Evolutionary conservation across 768 basidiomycete species (phyloP), one percentile per base, ranked within the genome.

Genomic region (Lactarius akahatsu): DNA sequence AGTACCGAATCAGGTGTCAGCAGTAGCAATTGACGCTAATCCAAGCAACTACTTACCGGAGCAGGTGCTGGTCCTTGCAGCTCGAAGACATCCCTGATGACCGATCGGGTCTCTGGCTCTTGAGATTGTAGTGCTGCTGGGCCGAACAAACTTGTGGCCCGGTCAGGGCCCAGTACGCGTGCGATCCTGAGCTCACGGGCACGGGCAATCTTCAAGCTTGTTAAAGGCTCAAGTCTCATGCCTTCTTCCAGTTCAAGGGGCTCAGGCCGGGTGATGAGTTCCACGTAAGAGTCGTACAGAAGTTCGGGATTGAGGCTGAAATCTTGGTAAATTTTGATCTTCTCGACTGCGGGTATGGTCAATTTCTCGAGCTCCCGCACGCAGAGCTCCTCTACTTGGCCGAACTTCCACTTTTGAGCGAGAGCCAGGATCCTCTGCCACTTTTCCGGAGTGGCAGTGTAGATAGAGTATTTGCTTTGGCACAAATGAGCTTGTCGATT

Each of bases 371-470:
- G 77, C 61, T 89, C 83, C 0, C 85, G 81, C 0, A 87, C 73
- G 0, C 86, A 86, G 1, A 79, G 84, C 58, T 62, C 68, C 41
- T 77, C 81, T 2, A 89, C 80, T 54, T 85, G 80, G 0, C 69
- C 69, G 69, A 90, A 90, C 0, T 62, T 32, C 88, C 88, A 91
- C 8, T 75, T 71, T 13, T 83, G 77, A 0, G 88, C 79, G 0
- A 90, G 82, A 0, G 70, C 71, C 0, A 91, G 74, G 45, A 91
- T 84, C 0, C 73, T 73, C 0, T 75, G 73, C 90, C 90, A 91
- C 2, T 83, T 81, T 0, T 79, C 76, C 0, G 81, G 73, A 0
- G 75, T 72, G 1, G 84, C 82, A 8, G 80, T 78, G 61, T 88
- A 87, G 0, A 84, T 73, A 0, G 86, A 85, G 68, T 86, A 88